Percentiles rank a stretch among this genome's conserved stretches.
Evolutionary conservation across 1,139 yeast genomes (phyloP).

Genomic region (Yamadazyma diospyri): DNA sequence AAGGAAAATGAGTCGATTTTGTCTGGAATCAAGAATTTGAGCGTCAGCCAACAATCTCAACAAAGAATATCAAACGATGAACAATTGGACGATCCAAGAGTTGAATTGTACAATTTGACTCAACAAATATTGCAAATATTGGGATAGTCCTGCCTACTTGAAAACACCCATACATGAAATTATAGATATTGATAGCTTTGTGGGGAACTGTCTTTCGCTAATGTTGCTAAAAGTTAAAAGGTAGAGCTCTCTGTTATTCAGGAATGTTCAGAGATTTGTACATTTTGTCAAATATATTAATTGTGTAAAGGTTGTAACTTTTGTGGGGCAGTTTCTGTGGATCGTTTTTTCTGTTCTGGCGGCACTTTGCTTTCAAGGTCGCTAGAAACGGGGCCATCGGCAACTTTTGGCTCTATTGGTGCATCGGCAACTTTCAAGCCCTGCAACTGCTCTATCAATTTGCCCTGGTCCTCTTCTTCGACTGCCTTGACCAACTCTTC

Average conservation of each 20-base stretch:
- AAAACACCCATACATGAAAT: background rate
- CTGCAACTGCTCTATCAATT: conserved; percentile 11
- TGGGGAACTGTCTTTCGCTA: background rate
- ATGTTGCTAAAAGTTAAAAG: background rate
- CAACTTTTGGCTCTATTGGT: too few relatives aligned
- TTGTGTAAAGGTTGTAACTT: conserved; percentile 2
- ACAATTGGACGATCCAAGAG: conserved; percentile 60
- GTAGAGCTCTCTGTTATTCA: conserved; percentile 7
- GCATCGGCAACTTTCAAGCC: conserved; percentile 10
- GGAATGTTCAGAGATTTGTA: conserved; percentile 11
- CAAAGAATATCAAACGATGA: conserved; percentile 24
- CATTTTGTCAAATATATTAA: conserved; percentile 6
- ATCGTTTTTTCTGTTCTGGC: too few relatives aligned
- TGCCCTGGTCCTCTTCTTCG: conserved; percentile 4
- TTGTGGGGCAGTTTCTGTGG: too few relatives aligned
- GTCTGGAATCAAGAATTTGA: conserved; percentile 53
- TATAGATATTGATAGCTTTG: conserved; percentile 2
- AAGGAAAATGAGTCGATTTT: conserved; percentile 59
- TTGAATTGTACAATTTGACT: conserved; percentile 71
- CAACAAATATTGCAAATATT: conserved; percentile 66
- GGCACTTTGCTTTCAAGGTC: too few relatives aligned
- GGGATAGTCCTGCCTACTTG: conserved; percentile 18
- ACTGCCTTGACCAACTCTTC: conserved; percentile 11
- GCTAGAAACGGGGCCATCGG: too few relatives aligned
- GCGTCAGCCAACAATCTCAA: conserved; percentile 37